Evolutionary conservation across 495 filamentous ascomycete genomes (phyloP), one percentile per base, ranked within the genome.

Genomic region (Niebla homalea): DNA sequence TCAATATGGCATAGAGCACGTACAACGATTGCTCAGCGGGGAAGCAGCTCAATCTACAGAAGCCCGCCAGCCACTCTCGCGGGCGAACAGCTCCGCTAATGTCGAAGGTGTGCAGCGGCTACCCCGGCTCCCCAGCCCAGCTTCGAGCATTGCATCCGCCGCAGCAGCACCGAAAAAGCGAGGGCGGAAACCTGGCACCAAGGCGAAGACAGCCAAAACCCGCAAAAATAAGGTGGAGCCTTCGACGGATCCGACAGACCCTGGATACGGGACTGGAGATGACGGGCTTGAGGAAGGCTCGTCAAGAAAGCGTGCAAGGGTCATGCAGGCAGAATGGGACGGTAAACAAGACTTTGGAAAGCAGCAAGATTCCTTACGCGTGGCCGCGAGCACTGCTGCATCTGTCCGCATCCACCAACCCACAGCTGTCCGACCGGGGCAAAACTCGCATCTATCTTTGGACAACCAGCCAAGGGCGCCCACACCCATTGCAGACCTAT

Each of bases 351-450:
- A 82, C 5, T 79, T 92, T 58, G 84, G 80, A 38, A 71, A 76
- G 23, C 79, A 78, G 42, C 75, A 80, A 18, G 84, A 87, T 36
- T 93, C 88, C 6, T 69, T 95, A n/a, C 74, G 89, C 48, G 87
- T 94, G 11, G 80, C 84, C 54, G 89, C 89, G 18, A 92, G 86
- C 62, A 90, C 87, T 15, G 79, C 88, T 26, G 85, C 85, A 16
- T 93, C 89, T 7, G 73, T 95, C 50, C 85, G 88, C n/a, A 79
- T 83, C 39, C 84, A 93, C 64, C 76, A 85, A 48, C 89, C 88
- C 7, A 76, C 85, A 26, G 74, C 81, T 7, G 64, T 76, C 18
- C 77, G 77, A 26, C 76, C 76, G 36, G 70, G 72, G 5, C 59
- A 57, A 0, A 62, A 71, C 36, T 50, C 69, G 55, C 55, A 60